Conservation (phyloP, 345 rosid genomes). For the Murraya paniculata region DNA sequence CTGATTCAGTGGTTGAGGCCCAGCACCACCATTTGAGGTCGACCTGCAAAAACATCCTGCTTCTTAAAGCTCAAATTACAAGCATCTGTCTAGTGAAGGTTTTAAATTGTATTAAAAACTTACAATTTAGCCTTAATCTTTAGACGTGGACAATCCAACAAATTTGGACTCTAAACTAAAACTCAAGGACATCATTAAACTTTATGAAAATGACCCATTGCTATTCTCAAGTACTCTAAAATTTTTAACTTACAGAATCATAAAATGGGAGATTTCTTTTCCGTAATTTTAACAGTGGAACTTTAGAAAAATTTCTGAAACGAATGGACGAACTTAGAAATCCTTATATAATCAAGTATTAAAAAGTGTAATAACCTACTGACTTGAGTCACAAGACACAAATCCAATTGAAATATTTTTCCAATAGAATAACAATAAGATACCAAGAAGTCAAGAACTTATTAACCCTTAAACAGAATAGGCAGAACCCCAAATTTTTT, state of each 20-base stretch:
- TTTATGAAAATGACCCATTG: not conserved
- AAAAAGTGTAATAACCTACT: not conserved
- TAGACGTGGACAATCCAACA: not conserved
- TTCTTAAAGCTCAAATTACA: constrained; percentile 12
- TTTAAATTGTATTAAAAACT: not conserved
- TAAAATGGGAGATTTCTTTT: not conserved
- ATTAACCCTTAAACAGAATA: not conserved
- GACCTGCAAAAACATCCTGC: constrained; percentile 42
- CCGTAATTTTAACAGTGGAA: not conserved
- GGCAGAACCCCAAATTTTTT: not conserved
- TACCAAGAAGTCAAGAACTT: not conserved
- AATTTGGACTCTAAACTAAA: not conserved
- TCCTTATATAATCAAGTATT: not conserved
- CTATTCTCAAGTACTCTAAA: not conserved
- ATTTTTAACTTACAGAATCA: not conserved
- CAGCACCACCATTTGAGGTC: constrained; percentile 52
- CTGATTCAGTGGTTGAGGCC: constrained; percentile 55
- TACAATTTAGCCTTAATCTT: not conserved
- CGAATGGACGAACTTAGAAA: not conserved
- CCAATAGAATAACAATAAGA: not conserved
- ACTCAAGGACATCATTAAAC: not conserved
- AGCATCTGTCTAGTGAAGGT: not conserved
- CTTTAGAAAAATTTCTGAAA: constrained; percentile 1
- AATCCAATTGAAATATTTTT: not conserved
- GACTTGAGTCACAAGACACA: not conserved